A percentile compares a stretch with the other conserved stretches of the same genome.
phyloP scores from a whole-genome alignment of 176 grass and related monocot genomes.

The Bromus sterilis region DNA sequence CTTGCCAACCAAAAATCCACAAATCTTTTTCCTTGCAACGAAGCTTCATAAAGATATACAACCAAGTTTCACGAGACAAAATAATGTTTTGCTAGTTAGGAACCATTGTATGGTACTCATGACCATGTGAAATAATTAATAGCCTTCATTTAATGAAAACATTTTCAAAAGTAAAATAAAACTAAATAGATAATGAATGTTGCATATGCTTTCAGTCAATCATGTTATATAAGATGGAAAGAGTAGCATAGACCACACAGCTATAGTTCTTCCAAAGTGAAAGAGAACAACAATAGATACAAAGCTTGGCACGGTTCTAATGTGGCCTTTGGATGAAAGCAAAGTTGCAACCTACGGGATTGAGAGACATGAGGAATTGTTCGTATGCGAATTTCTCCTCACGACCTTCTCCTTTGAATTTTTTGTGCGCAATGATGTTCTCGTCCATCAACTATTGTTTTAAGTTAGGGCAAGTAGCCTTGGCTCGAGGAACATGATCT shows the following conservation, averaged over 20 bases:
- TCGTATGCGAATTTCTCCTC: neutral
- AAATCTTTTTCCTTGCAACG: neutral
- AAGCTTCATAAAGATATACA: neutral
- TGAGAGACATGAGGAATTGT: neutral
- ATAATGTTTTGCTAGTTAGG: neutral
- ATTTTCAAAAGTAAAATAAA: neutral
- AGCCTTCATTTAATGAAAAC: neutral
- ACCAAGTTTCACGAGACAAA: neutral
- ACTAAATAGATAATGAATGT: too few relatives aligned
- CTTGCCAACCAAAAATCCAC: too few relatives aligned
- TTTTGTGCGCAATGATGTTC: too few relatives aligned
- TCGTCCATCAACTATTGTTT: too few relatives aligned
- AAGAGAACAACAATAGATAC: neutral
- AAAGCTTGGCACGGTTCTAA: neutral
- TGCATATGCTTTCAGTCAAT: neutral
- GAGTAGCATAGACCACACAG: neutral
- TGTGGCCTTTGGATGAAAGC: neutral
- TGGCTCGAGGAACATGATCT: too few relatives aligned
- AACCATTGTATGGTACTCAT: neutral
- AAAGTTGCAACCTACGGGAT: neutral
- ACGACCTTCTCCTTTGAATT: neutral
- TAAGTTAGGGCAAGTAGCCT: too few relatives aligned
- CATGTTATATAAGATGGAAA: neutral
- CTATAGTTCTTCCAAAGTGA: neutral
- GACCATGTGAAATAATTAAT: neutral